phyloP scores from a whole-genome alignment of 306 rosid genomes.

The Aeschynomene evenia region DNA sequence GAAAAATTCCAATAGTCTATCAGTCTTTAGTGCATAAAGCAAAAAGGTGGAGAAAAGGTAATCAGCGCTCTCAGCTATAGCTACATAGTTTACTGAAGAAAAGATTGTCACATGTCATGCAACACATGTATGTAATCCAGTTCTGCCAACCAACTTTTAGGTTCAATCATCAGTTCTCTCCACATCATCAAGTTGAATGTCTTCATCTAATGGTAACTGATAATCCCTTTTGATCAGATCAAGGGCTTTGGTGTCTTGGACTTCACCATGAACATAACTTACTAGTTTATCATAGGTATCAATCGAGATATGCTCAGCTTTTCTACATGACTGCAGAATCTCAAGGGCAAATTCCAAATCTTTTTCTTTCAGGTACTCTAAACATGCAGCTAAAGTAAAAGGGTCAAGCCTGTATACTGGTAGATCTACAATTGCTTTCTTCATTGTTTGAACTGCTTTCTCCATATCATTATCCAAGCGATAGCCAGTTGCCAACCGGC shows the following conservation, averaged over 20 bases:
- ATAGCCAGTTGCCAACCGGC: slow-evolving; percentile 49
- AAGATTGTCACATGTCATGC: not conserved
- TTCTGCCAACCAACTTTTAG: not conserved
- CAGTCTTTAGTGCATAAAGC: not conserved
- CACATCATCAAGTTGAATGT: slow-evolving; percentile 1
- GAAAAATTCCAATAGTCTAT: not conserved
- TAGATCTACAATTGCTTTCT: slow-evolving; percentile 38
- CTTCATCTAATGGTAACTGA: not conserved
- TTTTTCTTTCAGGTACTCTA: slow-evolving; percentile 59
- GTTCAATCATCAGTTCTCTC: slow-evolving; percentile 18
- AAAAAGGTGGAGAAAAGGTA: not conserved
- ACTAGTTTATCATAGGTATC: slow-evolving; percentile 34
- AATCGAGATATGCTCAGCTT: slow-evolving; percentile 21
- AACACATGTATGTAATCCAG: slow-evolving; percentile 16
- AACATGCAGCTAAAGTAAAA: slow-evolving; percentile 39
- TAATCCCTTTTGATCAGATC: slow-evolving; percentile 29
- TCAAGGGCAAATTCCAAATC: slow-evolving; percentile 51
- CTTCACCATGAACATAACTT: slow-evolving; percentile 37
- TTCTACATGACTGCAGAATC: slow-evolving; percentile 36
- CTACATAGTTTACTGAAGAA: not conserved
- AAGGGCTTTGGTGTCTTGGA: slow-evolving; percentile 25
- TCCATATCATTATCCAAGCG: slow-evolving; percentile 39
- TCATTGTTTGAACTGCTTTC: slow-evolving; percentile 57
- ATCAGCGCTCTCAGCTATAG: not conserved
- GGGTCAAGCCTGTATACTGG: slow-evolving; percentile 36